phyloP scores from a whole-genome alignment of 371 early-diverging fungal species.

The Rhizopus delemar region DNA sequence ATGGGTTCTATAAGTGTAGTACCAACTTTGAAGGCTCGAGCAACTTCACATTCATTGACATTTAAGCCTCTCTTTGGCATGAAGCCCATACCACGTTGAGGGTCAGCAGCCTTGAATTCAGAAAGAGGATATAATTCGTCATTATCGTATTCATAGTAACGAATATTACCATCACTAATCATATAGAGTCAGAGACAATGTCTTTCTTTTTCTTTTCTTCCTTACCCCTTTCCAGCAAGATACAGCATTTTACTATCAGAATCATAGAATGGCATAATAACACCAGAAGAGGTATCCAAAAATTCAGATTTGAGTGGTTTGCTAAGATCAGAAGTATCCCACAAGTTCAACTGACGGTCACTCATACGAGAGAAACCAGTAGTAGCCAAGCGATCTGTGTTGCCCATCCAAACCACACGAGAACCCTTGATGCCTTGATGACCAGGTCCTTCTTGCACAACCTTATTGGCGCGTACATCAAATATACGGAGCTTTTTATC shows the following conservation, averaged over 20 bases:
- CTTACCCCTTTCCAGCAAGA: constrained; percentile 90
- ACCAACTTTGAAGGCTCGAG: constrained; percentile 89
- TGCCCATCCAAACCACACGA: constrained; percentile 91
- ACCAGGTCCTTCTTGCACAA: constrained; percentile 81
- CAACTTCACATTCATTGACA: constrained; percentile 87
- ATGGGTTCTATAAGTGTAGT: constrained; percentile 91
- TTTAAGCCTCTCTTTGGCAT: constrained; percentile 92
- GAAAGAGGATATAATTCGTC: constrained; percentile 78
- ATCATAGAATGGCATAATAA: constrained; percentile 96
- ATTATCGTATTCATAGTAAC: constrained; percentile 95
- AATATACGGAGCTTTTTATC: constrained; percentile 94
- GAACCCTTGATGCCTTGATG: constrained; percentile 97
- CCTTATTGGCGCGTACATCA: constrained; percentile 85
- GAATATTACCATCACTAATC: constrained; percentile 93
- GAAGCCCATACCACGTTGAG: constrained; percentile 93
- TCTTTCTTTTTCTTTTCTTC: background rate
- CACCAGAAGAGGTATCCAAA: constrained; percentile 92
- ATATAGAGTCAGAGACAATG: background rate
- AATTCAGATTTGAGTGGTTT: constrained; percentile 79
- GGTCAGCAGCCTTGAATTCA: constrained; percentile 88
- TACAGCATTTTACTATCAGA: constrained; percentile 86
- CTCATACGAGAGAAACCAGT: constrained; percentile 93
- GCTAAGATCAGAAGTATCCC: constrained; percentile 77
- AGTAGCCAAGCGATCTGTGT: constrained; percentile 77
- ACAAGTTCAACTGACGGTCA: constrained; percentile 90